Evolutionary conservation across 1,139 yeast species (phyloP), one percentile per base, ranked within the genome.

Genomic region (Geotrichum europaeum): DNA sequence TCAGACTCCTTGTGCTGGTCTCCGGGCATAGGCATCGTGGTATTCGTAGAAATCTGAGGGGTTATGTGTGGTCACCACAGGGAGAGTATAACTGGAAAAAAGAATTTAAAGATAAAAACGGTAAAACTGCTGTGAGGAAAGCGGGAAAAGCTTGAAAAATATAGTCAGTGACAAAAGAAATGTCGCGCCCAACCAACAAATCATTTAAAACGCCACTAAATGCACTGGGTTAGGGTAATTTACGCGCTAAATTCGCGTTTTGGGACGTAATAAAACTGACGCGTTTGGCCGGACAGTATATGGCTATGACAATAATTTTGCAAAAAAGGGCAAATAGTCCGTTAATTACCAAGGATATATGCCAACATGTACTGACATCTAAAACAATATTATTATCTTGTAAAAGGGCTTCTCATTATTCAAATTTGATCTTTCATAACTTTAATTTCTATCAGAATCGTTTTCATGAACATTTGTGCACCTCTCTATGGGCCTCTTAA

Each of bases 21-120:
- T n/a, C 56, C 56, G 3, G 56, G 56, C n/a, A n/a, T n/a, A 24
- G 56, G 56, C 56, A 53, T 53, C 4, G n/a, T 52, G 13, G 24
- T 32, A 18, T 32, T 32, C 5, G 2, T 20, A 15, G 47, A 40
- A 22, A 34, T 34, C 15, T 34, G 40, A 15, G 40, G n/a, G 40
- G 40, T n/a, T 34, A 12, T 12, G 5, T 40, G 47, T 15, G 47
- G 22, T 15, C 1, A 6, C 4, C 3, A 13, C n/a, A 36, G 45
- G n/a, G 47, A n/a, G 18, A 12, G 18, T 28, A 10, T 10, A 36
- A 12, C 15, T 36, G 47, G 5, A 40, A 40, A 40, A 18, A 40
- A 10, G 40, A 40, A 40, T 12, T n/a, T n/a, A 5, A 5, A 7
- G 3, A 40, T n/a, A 40, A 40, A 40, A 40, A 28, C 32, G 32